These are phyloP conservation scores for Pseudogymnoascus sp. DNA, from an alignment of 2,329 filamentous ascomycete species.

Conservation along the genomic window DNA sequence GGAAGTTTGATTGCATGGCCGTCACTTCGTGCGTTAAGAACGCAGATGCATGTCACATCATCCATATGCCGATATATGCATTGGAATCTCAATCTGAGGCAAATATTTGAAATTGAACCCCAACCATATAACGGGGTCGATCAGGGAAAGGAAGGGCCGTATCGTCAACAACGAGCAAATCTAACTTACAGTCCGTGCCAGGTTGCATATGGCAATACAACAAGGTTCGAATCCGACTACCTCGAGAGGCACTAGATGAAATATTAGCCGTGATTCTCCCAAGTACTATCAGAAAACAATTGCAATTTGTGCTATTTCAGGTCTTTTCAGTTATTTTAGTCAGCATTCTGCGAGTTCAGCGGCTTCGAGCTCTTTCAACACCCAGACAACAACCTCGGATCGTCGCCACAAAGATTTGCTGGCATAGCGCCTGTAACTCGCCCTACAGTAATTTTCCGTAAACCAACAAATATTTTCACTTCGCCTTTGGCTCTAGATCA, in stretches of 20 bases:
- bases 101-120: not conserved
- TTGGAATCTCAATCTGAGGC: not conserved
- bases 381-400: not conserved
- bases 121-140: not conserved
- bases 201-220: not conserved
- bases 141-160: not conserved
- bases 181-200: not conserved
- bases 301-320: conserved; percentile 46
- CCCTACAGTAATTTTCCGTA: conserved; percentile 10
- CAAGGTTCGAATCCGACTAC: not conserved
- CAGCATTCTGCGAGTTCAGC: conserved; percentile 33
- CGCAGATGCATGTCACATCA: not conserved
- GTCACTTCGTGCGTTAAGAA: not conserved
- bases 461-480: conserved; percentile 37
- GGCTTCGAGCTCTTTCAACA: conserved; percentile 23
- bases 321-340: conserved; percentile 64
- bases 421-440: not conserved
- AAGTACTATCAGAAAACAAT: not conserved
- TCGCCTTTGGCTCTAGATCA: conserved; percentile 53
- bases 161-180: not conserved
- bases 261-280: not conserved
- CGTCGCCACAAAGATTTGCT: conserved; percentile 17
- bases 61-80: not conserved
- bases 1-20: not conserved
- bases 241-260: not conserved